A percentile compares a stretch with the other conserved stretches of the same genome.
These are phyloP conservation scores for Leucocoprinus sp. DNA, from an alignment of 768 basidiomycete genomes.

Conservation along the genomic window DNA sequence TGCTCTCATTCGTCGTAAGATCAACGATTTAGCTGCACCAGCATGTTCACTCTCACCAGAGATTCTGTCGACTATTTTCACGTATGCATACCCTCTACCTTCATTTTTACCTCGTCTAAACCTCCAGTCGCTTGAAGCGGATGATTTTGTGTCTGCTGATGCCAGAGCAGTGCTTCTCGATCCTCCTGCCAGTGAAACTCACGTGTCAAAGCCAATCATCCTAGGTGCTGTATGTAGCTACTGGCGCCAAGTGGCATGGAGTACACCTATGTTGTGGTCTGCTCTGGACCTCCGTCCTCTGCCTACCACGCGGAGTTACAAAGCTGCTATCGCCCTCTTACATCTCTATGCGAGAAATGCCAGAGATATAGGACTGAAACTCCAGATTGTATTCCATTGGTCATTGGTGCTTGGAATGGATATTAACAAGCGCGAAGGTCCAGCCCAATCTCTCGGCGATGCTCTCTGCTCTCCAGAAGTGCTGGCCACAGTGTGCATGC, in stretches of 20 bases:
- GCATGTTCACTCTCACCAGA: background rate
- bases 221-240: background rate
- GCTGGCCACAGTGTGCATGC: background rate
- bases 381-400: background rate
- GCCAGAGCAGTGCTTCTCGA: too few relatives aligned
- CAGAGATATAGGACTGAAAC: background rate
- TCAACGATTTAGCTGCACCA: background rate
- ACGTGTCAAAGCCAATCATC: background rate
- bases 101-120: background rate
- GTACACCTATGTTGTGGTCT: background rate
- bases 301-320: background rate
- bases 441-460: background rate
- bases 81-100: background rate
- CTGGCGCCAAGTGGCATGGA: constrained; percentile 5
- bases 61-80: background rate
- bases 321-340: background rate
- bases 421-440: background rate
- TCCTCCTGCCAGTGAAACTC: background rate
- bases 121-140: background rate
- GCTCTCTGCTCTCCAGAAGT: background rate
- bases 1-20: background rate
- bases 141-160: background rate
- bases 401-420: background rate
- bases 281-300: background rate
- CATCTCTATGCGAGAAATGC: background rate